Conservation (phyloP, 2,329 filamentous ascomycete genomes). For the Colletotrichum sp. region DNA sequence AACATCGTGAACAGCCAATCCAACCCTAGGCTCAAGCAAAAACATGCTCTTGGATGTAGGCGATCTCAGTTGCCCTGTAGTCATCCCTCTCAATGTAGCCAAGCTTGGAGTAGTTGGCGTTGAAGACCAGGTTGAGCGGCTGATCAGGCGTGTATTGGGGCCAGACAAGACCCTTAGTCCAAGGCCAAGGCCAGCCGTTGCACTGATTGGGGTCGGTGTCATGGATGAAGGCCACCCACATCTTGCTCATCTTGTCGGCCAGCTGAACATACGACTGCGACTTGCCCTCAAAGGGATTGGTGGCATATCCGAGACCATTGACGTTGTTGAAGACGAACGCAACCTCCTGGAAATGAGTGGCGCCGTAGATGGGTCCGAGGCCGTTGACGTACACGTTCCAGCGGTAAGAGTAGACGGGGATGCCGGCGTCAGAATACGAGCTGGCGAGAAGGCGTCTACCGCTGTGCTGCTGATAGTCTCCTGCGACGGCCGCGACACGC, state of each 20-base stretch:
- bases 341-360: conserved; percentile 32
- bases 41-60: conserved; percentile 34
- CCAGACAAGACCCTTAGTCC: conserved; percentile 35
- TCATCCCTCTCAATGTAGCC: conserved; percentile 48
- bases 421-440: conserved; percentile 49
- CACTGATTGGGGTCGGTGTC: conserved; percentile 45
- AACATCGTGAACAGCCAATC: background rate
- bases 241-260: conserved; percentile 51
- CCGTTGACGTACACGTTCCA: conserved; percentile 43
- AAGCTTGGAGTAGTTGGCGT: conserved; percentile 47
- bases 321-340: conserved; percentile 55
- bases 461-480: conserved; percentile 62
- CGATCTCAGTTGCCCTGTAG: conserved; percentile 46
- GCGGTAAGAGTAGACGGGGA: conserved; percentile 60
- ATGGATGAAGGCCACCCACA: conserved; percentile 57
- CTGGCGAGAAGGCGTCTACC: conserved; percentile 58
- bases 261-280: conserved; percentile 45
- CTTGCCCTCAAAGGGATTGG: conserved; percentile 45
- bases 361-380: conserved; percentile 23
- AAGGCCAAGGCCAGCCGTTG: background rate
- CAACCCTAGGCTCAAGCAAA: background rate
- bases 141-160: conserved; percentile 43
- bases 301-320: conserved; percentile 54
- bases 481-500: conserved; percentile 65
- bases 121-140: conserved; percentile 54